Conservation (phyloP, 2,329 filamentous ascomycete species). For the Calonectria pauciramosa region DNA sequence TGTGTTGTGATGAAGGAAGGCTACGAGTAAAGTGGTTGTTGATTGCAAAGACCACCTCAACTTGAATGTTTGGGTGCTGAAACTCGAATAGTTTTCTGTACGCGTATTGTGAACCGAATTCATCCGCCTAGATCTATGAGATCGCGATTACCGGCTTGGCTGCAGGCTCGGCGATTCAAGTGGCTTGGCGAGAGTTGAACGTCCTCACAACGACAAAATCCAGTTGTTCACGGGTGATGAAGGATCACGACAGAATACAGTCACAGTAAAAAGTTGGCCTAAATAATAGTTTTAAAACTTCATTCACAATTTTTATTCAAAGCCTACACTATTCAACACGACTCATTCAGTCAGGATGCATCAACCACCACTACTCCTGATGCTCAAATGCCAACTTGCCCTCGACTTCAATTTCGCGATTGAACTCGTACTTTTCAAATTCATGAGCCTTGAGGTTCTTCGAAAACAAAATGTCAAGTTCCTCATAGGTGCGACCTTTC, state of each 20-base stretch:
- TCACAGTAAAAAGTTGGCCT: background rate
- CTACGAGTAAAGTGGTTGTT: background rate
- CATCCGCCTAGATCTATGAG: background rate
- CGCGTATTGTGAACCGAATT: background rate
- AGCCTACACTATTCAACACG: background rate
- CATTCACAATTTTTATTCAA: background rate
- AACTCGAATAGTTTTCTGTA: background rate
- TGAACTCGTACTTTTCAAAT: background rate
- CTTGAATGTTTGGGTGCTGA: background rate
- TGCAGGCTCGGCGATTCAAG: constrained; percentile 1
- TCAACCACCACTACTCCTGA: background rate
- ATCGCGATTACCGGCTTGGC: background rate
- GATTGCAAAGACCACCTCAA: background rate
- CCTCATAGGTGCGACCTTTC: constrained; percentile 46
- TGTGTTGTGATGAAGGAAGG: background rate
- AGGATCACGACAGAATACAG: background rate
- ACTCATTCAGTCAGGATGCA: background rate
- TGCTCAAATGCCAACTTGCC: constrained; percentile 1
- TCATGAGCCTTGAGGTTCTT: constrained; percentile 1
- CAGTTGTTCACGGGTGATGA: background rate
- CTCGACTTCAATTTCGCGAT: background rate
- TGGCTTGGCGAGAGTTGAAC: background rate
- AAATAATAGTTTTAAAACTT: background rate
- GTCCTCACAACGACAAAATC: background rate
- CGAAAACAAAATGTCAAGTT: constrained; percentile 48